phyloP scores from a whole-genome alignment of 2,329 filamentous ascomycete genomes.

The Alternaria sp. region DNA sequence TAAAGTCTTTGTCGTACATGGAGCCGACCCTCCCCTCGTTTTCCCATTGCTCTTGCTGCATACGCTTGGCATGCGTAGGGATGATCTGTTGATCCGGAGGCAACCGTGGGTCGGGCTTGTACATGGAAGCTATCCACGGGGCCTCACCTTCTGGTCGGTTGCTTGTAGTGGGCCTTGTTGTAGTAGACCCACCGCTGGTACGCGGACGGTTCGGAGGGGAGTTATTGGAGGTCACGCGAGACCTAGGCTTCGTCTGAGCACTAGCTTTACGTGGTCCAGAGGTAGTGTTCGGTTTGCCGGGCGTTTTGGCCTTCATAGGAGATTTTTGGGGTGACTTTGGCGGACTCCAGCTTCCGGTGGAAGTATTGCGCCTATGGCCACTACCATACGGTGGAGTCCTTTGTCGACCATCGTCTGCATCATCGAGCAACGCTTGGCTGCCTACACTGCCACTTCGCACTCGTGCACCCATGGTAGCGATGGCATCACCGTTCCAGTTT shows the following conservation, averaged over 20 bases:
- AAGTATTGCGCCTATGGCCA: constrained; percentile 32
- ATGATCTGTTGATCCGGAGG: constrained; percentile 96
- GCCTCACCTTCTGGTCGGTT: constrained; percentile 90
- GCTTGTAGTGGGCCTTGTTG: constrained; percentile 65
- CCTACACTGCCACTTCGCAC: constrained; percentile 74
- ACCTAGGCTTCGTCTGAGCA: constrained; percentile 46
- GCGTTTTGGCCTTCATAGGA: constrained; percentile 53
- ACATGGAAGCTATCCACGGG: constrained; percentile 93
- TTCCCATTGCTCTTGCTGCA: constrained; percentile 96
- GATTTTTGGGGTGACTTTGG: constrained; percentile 42
- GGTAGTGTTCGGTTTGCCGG: constrained; percentile 48
- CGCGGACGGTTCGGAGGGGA: constrained; percentile 64
- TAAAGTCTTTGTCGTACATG: constrained; percentile 87
- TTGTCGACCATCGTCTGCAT: constrained; percentile 46
- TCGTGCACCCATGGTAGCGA: constrained; percentile 69
- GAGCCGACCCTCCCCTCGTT: constrained; percentile 87
- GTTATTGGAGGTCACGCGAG: constrained; percentile 37
- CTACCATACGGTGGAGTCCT: constrained; percentile 32
- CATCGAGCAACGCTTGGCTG: constrained; percentile 64
- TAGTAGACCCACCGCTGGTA: constrained; percentile 66
- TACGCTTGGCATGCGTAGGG: constrained; percentile 87
- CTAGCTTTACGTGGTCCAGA: constrained; percentile 48
- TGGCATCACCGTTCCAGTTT: constrained; percentile 67
- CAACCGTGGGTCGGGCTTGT: constrained; percentile 92
- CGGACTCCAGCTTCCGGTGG: constrained; percentile 36